Conservation (phyloP, 495 filamentous ascomycete genomes). For the Talaromyces adpressus region DNA sequence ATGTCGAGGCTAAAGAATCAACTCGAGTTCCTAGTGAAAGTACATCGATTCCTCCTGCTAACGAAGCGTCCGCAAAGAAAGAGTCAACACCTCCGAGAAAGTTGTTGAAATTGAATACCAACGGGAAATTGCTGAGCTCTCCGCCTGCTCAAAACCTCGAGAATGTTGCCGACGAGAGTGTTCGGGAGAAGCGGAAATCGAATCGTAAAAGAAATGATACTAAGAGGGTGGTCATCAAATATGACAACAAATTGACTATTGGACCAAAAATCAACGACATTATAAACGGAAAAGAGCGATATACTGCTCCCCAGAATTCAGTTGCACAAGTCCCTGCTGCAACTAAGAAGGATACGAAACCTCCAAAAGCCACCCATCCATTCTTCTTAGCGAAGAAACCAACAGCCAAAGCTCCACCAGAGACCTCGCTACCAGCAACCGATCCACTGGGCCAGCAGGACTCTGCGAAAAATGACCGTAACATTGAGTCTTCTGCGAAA, state of each 20-base stretch:
- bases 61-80: background rate
- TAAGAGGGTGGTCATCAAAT: conserved; percentile 41
- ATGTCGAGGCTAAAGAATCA: conserved; percentile 11
- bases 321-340: conserved; percentile 3
- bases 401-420: background rate
- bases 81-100: conserved; percentile 24
- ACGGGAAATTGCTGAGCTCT: conserved; percentile 51
- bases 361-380: conserved; percentile 65
- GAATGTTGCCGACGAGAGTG: conserved; percentile 20
- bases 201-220: conserved; percentile 9
- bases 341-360: conserved; percentile 19
- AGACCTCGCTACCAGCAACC: background rate
- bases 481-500: background rate
- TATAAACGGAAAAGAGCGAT: conserved; percentile 21
- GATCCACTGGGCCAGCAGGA: background rate
- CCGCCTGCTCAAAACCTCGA: conserved; percentile 25
- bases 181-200: conserved; percentile 18
- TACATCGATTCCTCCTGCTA: background rate
- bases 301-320: conserved; percentile 7
- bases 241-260: conserved; percentile 19
- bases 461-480: background rate
- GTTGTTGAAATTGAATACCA: conserved; percentile 45
- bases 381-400: conserved; percentile 57
- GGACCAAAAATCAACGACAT: conserved; percentile 48
- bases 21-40: background rate